These are phyloP conservation scores for Erigeron philadelphicus DNA, from an alignment of 140 eudicot species.

Conservation along the genomic window DNA sequence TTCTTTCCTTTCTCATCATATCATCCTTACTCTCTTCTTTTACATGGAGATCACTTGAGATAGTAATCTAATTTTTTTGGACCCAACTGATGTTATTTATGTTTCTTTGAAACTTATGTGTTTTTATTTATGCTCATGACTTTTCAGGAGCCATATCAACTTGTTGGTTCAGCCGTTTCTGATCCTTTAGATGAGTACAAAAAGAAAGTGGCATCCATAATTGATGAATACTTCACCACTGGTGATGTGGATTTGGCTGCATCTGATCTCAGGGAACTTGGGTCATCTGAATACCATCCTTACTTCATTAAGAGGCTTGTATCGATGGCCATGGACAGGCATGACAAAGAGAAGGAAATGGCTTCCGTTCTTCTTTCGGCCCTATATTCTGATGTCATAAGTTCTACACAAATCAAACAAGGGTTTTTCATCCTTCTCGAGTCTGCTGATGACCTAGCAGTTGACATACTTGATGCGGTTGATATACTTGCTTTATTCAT, in stretches of 20 bases:
- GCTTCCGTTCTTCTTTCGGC: slow-evolving; percentile 89
- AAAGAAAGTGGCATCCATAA: slow-evolving; percentile 71
- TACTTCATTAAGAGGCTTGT: slow-evolving; percentile 88
- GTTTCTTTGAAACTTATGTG: not conserved
- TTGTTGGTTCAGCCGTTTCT: slow-evolving; percentile 62
- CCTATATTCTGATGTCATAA: slow-evolving; percentile 80
- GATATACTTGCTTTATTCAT: slow-evolving; percentile 75
- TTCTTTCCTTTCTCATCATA: not conserved
- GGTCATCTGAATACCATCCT: slow-evolving; percentile 83
- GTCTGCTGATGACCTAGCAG: slow-evolving; percentile 86
- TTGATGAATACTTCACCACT: slow-evolving; percentile 74
- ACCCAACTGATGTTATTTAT: not conserved
- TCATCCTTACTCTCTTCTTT: not conserved
- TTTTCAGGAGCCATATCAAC: slow-evolving; percentile 85
- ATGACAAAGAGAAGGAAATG: slow-evolving; percentile 96
- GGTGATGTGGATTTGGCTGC: slow-evolving; percentile 74
- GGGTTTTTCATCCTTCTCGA: slow-evolving; percentile 89
- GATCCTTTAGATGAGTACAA: slow-evolving; percentile 95
- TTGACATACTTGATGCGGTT: slow-evolving; percentile 83
- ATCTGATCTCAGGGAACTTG: slow-evolving; percentile 76
- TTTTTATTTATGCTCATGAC: slow-evolving; percentile 5
- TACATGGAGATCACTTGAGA: not conserved
- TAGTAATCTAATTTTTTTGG: not conserved
- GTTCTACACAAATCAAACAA: slow-evolving; percentile 68
- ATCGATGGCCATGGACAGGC: slow-evolving; percentile 94